Percentiles rank a stretch among this genome's conserved stretches.
These are phyloP conservation scores for Arabis hirsuta DNA, from an alignment of 345 rosid genomes.

Conservation along the genomic window DNA sequence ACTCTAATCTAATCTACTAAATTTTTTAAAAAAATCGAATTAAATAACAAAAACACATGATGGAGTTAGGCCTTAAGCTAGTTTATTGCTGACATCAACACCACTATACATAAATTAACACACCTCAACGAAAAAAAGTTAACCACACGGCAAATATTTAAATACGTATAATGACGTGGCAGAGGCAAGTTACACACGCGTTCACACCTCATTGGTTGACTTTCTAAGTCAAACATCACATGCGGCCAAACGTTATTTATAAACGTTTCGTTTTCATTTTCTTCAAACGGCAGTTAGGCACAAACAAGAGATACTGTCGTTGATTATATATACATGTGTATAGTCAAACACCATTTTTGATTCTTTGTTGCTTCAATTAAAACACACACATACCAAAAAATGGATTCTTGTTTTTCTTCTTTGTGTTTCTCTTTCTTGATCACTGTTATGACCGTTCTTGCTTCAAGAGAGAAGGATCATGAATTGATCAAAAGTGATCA, in stretches of 20 bases:
- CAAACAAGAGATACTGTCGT: slow-evolving; percentile 34
- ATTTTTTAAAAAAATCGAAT: background rate
- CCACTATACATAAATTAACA: slow-evolving; percentile 36
- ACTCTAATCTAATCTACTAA: slow-evolving; percentile 22
- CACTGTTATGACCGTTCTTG: slow-evolving; percentile 33
- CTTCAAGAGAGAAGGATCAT: slow-evolving; percentile 41
- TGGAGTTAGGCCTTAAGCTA: slow-evolving; percentile 49
- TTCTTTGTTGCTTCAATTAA: slow-evolving; percentile 25
- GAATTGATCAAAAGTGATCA: slow-evolving; percentile 41
- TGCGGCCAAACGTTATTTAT: slow-evolving; percentile 49
- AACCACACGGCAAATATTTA: slow-evolving; percentile 17
- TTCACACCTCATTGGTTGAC: slow-evolving; percentile 41
- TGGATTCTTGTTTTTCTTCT: slow-evolving; percentile 48
- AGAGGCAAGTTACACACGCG: slow-evolving; percentile 29
- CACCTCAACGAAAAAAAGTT: slow-evolving; percentile 1
- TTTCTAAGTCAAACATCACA: slow-evolving; percentile 51
- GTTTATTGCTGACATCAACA: slow-evolving; percentile 44
- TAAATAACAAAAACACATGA: slow-evolving; percentile 30
- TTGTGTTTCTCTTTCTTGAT: slow-evolving; percentile 43
- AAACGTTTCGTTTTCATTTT: slow-evolving; percentile 26
- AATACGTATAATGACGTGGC: slow-evolving; percentile 29
- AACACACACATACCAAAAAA: slow-evolving; percentile 32
- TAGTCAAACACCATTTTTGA: slow-evolving; percentile 41
- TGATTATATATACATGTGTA: slow-evolving; percentile 15
- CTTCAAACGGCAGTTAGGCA: slow-evolving; percentile 68